Evolutionary conservation across 257 asterid genomes (phyloP).

Genomic region (Agastache rugosa): DNA sequence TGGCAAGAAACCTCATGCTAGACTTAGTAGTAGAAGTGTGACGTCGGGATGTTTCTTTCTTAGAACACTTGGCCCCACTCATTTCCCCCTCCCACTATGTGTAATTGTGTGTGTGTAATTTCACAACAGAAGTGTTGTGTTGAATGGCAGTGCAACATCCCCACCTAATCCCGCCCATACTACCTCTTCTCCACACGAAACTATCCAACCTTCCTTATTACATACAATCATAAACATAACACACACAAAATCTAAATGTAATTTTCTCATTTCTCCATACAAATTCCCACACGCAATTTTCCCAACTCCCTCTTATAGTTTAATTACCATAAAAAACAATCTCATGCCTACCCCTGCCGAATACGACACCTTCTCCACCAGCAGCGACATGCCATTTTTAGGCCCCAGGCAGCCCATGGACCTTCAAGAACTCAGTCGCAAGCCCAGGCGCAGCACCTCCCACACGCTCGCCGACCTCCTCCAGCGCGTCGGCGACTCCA

Average conservation of each 20-base stretch:
- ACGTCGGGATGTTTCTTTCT: conserved; percentile 22
- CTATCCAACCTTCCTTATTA: conserved; percentile 10
- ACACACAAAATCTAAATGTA: background rate
- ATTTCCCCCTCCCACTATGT: too few species aligned
- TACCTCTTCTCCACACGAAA: conserved; percentile 57
- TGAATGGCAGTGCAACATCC: conserved; percentile 72
- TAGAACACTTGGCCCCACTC: background rate
- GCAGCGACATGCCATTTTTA: conserved; percentile 65
- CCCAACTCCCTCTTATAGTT: background rate
- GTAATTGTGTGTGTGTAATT: background rate
- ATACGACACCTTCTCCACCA: conserved; percentile 52
- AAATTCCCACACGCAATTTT: background rate
- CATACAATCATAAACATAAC: background rate
- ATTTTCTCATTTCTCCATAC: conserved; percentile 30
- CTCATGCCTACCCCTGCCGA: conserved; percentile 34
- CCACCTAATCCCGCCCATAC: conserved; percentile 63
- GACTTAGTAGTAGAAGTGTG: conserved; percentile 14
- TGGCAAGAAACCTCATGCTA: background rate
- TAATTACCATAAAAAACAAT: background rate
- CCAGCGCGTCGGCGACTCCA: conserved; percentile 54
- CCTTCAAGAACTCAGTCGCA: conserved; percentile 55
- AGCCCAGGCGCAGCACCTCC: conserved; percentile 53
- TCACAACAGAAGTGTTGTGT: conserved; percentile 14
- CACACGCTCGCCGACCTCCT: conserved; percentile 72
- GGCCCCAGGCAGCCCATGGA: conserved; percentile 73